Base-by-base conservation (phyloP, 202 grass and related monocot species). In the Digitaria exilis region DNA sequence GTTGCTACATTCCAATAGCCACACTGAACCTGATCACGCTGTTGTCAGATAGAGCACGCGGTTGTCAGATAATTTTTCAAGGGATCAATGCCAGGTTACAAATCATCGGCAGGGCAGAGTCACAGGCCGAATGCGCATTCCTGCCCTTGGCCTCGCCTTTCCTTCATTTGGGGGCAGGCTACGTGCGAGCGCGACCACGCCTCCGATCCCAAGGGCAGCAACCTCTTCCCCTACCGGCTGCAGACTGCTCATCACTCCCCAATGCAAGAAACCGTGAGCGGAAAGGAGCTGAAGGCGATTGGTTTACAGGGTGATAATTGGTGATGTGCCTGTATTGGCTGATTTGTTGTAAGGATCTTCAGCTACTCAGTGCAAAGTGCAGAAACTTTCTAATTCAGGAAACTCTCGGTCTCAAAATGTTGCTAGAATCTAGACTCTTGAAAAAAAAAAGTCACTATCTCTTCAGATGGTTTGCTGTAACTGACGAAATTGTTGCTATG, bases 101-200 rank as follows among this genome's bases (percentile, higher is more conserved):
- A 57, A 57, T 57, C n/a, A 57, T 57, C 9, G 54, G 3, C 54
- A 24, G 0, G n/a, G 13, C 14, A 64, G 1, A 30, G 59, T 31
- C 26, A 31, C 5, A 8, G 82, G 49, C 7, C 64, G 42, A 31
- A 26, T 81, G 9, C 30, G 3, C 5, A 25, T 39, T 9, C 30
- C 71, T 55, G 51, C 13, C 81, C 35, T 44, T 57, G 35, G 54
- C 16, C 50, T 65, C 61, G 7, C 52, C 49, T 84, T 80, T 80
- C 73, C 22, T 87, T 91, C 73, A 79, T 64, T 74, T 82, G 28
- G 85, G 89, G 16, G 54, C 64, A 39, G 64, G 44, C 24, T 48
- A 81, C 39, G 64, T 16, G 79, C 82, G 41, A 18, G 60, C 39
- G 50, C 68, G 80, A 24, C 44, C 86, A 81, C 82, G 74, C 79